Base-by-base conservation (phyloP, 176 grass and related monocot species). In the Cenchrus americanus region DNA sequence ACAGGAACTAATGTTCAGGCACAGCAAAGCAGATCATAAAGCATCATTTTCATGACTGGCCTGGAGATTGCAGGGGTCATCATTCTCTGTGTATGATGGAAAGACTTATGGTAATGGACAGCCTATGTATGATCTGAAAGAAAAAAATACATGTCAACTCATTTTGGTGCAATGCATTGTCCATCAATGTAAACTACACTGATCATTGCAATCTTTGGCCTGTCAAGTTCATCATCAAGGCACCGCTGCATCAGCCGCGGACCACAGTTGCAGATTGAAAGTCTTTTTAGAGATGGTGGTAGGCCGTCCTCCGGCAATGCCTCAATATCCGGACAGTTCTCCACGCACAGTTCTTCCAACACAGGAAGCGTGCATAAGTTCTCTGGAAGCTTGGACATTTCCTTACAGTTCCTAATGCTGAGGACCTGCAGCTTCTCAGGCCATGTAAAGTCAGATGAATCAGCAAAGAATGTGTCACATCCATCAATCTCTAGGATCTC, bases 301-400 rank as follows among this genome's bases (percentile, higher is more conserved):
- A 90, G 62, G 23, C 74, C 88, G 2, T 83, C 83, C n/a, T 18
- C 66, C 0, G 67, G 84, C 80, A 90, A 66, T 49, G 26, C 50
- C 61, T 72, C 68, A 7, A 90, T 80, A 21, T 42, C 58, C 1
- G 67, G 84, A 23, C 88, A 90, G 21, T 87, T 83, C n/a, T 90
- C 59, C 17, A 91, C 66, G 7, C 42, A 90, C 5, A 90, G 76
- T 65, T 90, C 84, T 62, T 81, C 74, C 62, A 91, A 44, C 5
- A n/a, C 62, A 34, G 80, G 42, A 57, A 87, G 85, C 68, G 14
- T 50, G 52, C 51, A 69, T 7, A 84, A 14, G n/a, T 84, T 81
- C 46, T 79, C 75, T 1, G 84, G 89, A 7, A 90, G 84, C 12
- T 13, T 37, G 15, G 49, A 11, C 60, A 90, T 61, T 53, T 87